A percentile compares a stretch with the other conserved stretches of the same genome.
phyloP scores from a whole-genome alignment of 805 yeast species.

The Lachancea meyersii region DNA sequence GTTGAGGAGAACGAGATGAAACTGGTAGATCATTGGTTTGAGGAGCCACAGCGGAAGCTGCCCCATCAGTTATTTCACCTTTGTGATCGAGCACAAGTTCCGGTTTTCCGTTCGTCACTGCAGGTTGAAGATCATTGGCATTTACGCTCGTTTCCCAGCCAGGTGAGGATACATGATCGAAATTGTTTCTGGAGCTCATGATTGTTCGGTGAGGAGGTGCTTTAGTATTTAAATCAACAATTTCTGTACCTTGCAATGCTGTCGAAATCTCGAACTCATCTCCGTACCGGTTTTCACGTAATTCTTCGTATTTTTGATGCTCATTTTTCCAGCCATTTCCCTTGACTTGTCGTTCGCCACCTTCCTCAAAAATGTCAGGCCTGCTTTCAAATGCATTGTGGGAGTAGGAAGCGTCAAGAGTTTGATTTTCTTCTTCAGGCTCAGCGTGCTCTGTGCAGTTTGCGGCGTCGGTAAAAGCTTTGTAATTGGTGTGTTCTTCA shows the following conservation, averaged over 20 bases:
- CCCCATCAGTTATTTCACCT: neutral
- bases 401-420: slow-evolving; percentile 7
- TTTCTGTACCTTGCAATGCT: neutral
- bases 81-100: neutral
- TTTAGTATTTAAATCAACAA: neutral
- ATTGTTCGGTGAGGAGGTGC: neutral
- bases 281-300: neutral
- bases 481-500: slow-evolving; percentile 25
- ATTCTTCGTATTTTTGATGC: neutral
- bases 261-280: neutral
- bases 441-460: neutral
- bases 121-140: neutral
- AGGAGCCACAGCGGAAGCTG: neutral
- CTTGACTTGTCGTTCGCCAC: neutral
- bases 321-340: neutral
- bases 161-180: neutral
- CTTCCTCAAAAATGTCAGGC: neutral
- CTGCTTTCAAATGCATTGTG: neutral
- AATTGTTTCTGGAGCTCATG: neutral
- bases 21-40: neutral
- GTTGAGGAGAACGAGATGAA: slow-evolving; percentile 21
- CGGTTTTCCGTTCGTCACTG: neutral
- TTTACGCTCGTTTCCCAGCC: neutral
- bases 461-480: slow-evolving; percentile 26
- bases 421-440: neutral